phyloP scores from a whole-genome alignment of 2,329 filamentous ascomycete species.

The Xylaria sp. region DNA sequence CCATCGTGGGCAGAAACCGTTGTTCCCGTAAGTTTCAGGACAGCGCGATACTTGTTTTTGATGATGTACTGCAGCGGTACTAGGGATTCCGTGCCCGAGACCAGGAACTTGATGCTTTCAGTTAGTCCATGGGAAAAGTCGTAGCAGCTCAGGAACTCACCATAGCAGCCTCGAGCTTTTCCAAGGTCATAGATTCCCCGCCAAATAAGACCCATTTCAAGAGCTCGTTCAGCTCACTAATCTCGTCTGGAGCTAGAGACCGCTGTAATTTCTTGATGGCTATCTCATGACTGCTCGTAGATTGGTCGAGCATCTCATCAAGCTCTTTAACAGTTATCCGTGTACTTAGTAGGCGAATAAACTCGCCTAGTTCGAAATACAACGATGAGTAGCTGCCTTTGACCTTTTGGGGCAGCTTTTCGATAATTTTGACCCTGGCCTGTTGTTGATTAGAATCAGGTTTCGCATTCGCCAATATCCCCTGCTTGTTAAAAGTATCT shows the following conservation, averaged over 20 bases:
- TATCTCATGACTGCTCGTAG: conserved; percentile 39
- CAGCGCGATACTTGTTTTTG: conserved; percentile 39
- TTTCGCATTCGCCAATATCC: conserved; percentile 36
- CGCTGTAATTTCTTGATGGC: conserved; percentile 42
- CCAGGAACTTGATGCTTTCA: conserved; percentile 35
- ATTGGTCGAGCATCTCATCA: conserved; percentile 37
- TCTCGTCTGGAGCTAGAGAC: conserved; percentile 39
- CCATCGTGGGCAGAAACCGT: conserved; percentile 38
- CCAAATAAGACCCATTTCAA: conserved; percentile 44
- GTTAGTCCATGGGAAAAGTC: background rate
- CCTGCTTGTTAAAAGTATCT: conserved; percentile 34
- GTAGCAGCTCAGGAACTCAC: conserved; percentile 30
- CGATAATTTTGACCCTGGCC: conserved; percentile 37
- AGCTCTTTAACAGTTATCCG: conserved; percentile 37
- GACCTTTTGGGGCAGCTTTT: conserved; percentile 36
- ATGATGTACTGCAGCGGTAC: conserved; percentile 40
- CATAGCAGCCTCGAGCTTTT: conserved; percentile 43
- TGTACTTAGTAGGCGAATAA: conserved; percentile 37
- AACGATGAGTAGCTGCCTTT: conserved; percentile 39
- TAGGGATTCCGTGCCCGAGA: conserved; percentile 40
- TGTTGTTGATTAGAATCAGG: conserved; percentile 37
- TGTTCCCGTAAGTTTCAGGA: conserved; percentile 39
- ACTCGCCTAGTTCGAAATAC: conserved; percentile 37
- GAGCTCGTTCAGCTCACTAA: conserved; percentile 44
- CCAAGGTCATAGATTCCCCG: conserved; percentile 27